Evolutionary conservation across 805 yeast genomes (phyloP).

Genomic region (Grigorovia jiainica): DNA sequence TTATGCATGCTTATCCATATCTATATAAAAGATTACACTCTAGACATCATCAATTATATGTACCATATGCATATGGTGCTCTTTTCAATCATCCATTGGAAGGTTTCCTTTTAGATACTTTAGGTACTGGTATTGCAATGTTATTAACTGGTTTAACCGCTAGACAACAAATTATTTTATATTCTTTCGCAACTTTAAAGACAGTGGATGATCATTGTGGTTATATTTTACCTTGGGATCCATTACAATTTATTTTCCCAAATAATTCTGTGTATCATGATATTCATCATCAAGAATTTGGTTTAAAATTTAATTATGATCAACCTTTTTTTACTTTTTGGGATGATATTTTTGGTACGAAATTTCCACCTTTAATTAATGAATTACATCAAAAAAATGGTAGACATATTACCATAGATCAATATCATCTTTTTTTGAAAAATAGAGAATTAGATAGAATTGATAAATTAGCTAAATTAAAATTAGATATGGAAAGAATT

Average conservation of each 20-base stretch:
- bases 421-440: conserved; percentile 49
- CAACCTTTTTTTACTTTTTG: conserved; percentile 96
- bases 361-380: conserved; percentile 40
- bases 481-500: neutral
- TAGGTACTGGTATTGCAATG: conserved; percentile 83
- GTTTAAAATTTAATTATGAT: conserved; percentile 83
- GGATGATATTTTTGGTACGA: conserved; percentile 69
- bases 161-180: conserved; percentile 67
- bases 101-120: conserved; percentile 84
- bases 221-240: conserved; percentile 85
- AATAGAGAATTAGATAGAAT: conserved; percentile 30
- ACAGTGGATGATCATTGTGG: conserved; percentile 99
- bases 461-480: conserved; percentile 10
- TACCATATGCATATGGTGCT: conserved; percentile 96
- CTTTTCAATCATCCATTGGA: conserved; percentile 89
- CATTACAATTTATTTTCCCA: conserved; percentile 85
- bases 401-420: conserved; percentile 53
- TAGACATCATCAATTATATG: conserved; percentile 87
- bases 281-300: conserved; percentile 94
- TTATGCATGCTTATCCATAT: conserved; percentile 74
- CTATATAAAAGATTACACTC: conserved; percentile 82
- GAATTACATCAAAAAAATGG: conserved; percentile 27
- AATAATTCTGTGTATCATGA: conserved; percentile 95
- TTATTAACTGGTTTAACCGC: conserved; percentile 54
- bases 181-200: conserved; percentile 84